A percentile compares a stretch with the other conserved stretches of the same genome.
These are phyloP conservation scores for Metrosideros polymorpha DNA, from an alignment of 441 rosid genomes.

Conservation along the genomic window DNA sequence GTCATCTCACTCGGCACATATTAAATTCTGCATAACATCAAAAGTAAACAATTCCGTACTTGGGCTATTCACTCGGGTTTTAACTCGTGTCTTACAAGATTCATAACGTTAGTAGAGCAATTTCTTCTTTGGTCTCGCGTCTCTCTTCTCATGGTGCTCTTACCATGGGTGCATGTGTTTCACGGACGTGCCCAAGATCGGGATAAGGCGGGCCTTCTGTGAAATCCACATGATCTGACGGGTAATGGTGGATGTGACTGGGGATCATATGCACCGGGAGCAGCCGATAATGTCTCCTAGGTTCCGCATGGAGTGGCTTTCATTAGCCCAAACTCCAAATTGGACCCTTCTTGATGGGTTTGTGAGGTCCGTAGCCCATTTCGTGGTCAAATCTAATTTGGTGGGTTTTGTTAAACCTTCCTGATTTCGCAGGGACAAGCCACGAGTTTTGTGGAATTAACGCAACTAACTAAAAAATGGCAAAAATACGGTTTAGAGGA, in stretches of 20 bases:
- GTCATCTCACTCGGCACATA: background rate
- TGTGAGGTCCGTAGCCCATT: background rate
- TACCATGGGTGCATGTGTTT: no score
- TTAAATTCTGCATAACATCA: background rate
- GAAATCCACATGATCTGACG: background rate
- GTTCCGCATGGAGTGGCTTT: background rate
- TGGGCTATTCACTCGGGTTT: background rate
- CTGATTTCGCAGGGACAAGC: no score
- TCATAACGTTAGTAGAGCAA: background rate
- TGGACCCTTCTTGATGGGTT: background rate
- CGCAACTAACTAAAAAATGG: background rate
- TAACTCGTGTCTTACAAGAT: background rate
- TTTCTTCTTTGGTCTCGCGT: no score
- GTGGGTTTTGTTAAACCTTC: no score
- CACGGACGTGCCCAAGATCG: no score
- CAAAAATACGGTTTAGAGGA: background rate
- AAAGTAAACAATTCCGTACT: background rate
- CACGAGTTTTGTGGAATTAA: background rate
- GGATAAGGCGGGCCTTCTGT: background rate
- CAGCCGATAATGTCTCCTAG: background rate
- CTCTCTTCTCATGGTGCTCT: no score
- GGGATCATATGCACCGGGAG: background rate
- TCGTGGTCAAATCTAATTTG: no score
- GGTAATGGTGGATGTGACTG: background rate
- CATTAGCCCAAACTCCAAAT: background rate